Percentiles rank a stretch among this genome's conserved stretches.
Evolutionary conservation across 495 filamentous ascomycete species (phyloP).

Genomic region (Penicillium angulare): DNA sequence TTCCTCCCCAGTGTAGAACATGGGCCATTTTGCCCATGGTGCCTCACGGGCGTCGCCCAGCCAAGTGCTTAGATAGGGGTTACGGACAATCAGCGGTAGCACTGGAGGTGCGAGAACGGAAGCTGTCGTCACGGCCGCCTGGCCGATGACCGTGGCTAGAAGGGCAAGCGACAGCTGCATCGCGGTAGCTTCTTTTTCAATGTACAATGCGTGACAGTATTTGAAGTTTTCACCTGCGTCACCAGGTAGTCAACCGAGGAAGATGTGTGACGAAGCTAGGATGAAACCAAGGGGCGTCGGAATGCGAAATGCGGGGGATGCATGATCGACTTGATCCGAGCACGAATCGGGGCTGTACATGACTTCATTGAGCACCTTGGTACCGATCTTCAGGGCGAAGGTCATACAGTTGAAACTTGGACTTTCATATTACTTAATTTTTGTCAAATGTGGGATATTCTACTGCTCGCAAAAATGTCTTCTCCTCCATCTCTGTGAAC

Average conservation of each 20-base stretch:
- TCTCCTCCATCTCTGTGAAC: background rate
- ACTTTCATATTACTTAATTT: too few relatives aligned
- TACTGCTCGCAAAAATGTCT: too few relatives aligned
- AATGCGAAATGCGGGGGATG: slow-evolving; percentile 26
- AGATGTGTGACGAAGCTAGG: slow-evolving; percentile 10
- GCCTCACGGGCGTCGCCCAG: slow-evolving; percentile 69
- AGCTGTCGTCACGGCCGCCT: slow-evolving; percentile 37
- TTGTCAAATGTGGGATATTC: too few relatives aligned
- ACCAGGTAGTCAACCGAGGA: background rate
- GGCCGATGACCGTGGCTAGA: slow-evolving; percentile 32
- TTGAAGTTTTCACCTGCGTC: too few relatives aligned
- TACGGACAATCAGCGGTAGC: slow-evolving; percentile 83
- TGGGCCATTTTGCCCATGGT: slow-evolving; percentile 94
- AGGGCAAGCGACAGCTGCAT: slow-evolving; percentile 40
- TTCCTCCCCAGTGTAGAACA: slow-evolving; percentile 89
- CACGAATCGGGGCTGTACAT: slow-evolving; percentile 2
- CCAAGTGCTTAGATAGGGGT: slow-evolving; percentile 92
- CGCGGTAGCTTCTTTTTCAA: slow-evolving; percentile 6
- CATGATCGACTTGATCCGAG: slow-evolving; percentile 8
- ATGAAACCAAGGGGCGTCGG: slow-evolving; percentile 8
- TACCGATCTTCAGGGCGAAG: background rate
- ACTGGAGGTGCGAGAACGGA: slow-evolving; percentile 70
- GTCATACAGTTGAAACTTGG: too few relatives aligned
- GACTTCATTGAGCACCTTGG: background rate
- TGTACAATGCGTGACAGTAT: too few relatives aligned